Conservation (phyloP, 768 basidiomycete species). For the Kwoniella dendrophila region DNA sequence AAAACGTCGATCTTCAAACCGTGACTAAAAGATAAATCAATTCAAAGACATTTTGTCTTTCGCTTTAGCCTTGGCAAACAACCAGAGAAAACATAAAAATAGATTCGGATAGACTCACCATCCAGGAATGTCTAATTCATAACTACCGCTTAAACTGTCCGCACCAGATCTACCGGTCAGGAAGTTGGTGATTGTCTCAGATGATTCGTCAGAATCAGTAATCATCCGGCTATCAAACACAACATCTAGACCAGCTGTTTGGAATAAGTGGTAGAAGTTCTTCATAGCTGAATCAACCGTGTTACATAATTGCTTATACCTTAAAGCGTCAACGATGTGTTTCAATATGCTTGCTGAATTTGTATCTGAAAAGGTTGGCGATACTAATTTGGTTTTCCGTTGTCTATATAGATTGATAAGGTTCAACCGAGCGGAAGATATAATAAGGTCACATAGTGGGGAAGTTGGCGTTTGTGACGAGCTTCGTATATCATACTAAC, state of each 20-base stretch:
- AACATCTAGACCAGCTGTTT: conserved; percentile 16
- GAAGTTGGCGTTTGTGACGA: conserved; percentile 3
- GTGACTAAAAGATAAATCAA: conserved; percentile 18
- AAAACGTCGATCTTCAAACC: conserved; percentile 25
- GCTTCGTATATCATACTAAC: conserved; percentile 27
- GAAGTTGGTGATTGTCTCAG: not conserved
- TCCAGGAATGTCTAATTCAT: conserved; percentile 2
- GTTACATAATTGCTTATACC: conserved; percentile 19
- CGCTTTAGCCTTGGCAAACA: not conserved
- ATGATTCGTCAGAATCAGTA: not conserved
- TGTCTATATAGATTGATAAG: conserved; percentile 35
- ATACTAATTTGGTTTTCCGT: conserved; percentile 30
- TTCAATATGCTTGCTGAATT: conserved; percentile 23
- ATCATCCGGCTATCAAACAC: not conserved
- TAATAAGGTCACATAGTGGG: conserved; percentile 34
- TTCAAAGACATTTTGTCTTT: not conserved
- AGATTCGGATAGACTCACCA: conserved; percentile 12
- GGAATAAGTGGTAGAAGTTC: conserved; percentile 25
- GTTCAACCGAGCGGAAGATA: conserved; percentile 25
- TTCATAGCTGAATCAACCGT: conserved; percentile 18
- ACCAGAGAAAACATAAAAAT: not conserved
- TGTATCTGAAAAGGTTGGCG: not conserved
- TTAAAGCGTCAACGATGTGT: conserved; percentile 36
- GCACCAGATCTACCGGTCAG: not conserved
- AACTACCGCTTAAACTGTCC: not conserved